phyloP scores from a whole-genome alignment of 305 asterid genomes.

The Solanum aculeatissimum region DNA sequence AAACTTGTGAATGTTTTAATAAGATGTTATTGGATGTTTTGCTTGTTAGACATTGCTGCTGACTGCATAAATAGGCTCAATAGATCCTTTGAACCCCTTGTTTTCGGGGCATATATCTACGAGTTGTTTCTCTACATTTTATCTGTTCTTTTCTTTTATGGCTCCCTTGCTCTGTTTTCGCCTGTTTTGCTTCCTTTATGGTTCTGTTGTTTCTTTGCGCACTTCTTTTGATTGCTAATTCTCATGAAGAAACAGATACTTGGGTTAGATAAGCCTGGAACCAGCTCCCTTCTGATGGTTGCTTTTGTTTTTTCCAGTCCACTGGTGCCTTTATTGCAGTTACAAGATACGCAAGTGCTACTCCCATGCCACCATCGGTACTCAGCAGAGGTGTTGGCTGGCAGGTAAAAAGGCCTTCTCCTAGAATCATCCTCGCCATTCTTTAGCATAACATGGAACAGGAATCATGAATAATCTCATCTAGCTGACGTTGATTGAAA shows the following conservation, averaged over 20 bases:
- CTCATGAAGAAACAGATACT: not conserved
- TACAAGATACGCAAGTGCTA: slow-evolving; percentile 44
- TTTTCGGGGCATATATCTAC: not conserved
- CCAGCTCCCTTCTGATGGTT: not conserved
- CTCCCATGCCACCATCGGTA: slow-evolving; percentile 29
- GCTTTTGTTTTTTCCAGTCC: slow-evolving; percentile 20
- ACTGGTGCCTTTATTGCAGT: slow-evolving; percentile 40
- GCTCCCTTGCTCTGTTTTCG: not conserved
- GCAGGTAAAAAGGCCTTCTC: slow-evolving; percentile 21
- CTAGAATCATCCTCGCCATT: not conserved
- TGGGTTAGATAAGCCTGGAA: not conserved
- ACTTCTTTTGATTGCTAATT: not conserved
- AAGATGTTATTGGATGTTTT: not conserved
- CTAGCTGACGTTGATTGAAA: not conserved
- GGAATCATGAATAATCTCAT: not conserved
- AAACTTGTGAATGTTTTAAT: not conserved
- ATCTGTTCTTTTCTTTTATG: not conserved
- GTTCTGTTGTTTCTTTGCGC: not conserved
- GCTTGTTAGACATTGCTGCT: not conserved
- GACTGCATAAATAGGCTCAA: not conserved
- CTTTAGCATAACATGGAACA: not conserved
- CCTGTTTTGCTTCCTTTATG: not conserved
- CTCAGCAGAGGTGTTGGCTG: slow-evolving; percentile 49
- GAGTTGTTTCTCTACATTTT: not conserved
- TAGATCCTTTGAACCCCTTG: not conserved